Base-by-base conservation (phyloP, 352 stramenopile species). In the Phytophthora gonapodyides region DNA sequence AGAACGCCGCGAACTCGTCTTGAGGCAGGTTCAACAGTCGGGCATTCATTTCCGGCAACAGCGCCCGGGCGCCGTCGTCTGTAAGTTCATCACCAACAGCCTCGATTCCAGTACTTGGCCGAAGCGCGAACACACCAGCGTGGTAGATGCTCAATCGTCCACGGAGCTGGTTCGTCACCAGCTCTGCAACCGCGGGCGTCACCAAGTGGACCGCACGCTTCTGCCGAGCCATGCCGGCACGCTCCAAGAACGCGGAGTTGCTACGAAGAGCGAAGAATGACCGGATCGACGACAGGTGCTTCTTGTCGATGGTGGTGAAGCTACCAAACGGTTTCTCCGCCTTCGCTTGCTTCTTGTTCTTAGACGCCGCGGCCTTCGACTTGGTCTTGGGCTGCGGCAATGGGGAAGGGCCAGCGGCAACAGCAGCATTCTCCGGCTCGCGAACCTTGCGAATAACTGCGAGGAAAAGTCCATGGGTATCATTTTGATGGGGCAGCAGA, bases 401-500 rank as follows among this genome's bases (percentile, higher is more conserved):
- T 5, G 64, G 67, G 5, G 62, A 51, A 37, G 80, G 71, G 36
- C 82, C 80, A 4, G 71, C 76, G 41, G 65, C 65, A 19, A 80
- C 67, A 19, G 35, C 42, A 43, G 41, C 37, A 42, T 53, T 46
- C 12, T 65, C 44, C 4, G 52, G 10, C 16, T 71, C 72, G 52
- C 67, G 63, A 48, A 75, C 46, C 55, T 91, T 92, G 58, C 96
- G 97, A 27, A 99, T 85, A 11, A 99, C 78, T 13, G 91, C 92
- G n/a, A 99, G 61, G 69, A 99, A 99, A 58, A 99, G 98, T 0
- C 97, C 98, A 48, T 98, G 96, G 0, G 97, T 98, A 70, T 99
- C 90, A 55, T 99, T 96, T 57, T 99, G 93, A 57, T 99, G 97
- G 16, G 98, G 98, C 12, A 99, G 77, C 21, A 99, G 60, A 3